Percentiles rank a stretch among this genome's conserved stretches.
Conservation (phyloP, 352 stramenopile species). For the Thraustochytrium sp. region DNA sequence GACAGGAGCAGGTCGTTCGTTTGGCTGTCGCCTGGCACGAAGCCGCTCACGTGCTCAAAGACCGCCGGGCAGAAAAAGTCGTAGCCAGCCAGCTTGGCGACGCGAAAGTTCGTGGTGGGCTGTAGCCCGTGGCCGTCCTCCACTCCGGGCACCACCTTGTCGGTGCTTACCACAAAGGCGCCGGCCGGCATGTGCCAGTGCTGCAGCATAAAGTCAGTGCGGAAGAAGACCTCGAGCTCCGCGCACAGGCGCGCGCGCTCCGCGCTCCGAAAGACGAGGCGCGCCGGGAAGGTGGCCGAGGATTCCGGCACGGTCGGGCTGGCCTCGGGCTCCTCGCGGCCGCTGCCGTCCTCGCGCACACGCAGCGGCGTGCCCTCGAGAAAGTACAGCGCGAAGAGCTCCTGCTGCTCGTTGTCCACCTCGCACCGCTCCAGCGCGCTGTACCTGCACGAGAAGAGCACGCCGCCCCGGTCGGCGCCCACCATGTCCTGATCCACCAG, state of each 20-base stretch:
- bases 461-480: background rate
- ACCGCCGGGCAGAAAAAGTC: background rate
- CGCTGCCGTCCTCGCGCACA: background rate
- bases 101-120: background rate
- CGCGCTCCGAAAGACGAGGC: background rate
- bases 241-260: background rate
- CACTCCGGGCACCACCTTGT: background rate
- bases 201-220: slow-evolving; percentile 27
- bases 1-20: background rate
- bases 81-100: background rate
- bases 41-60: slow-evolving; percentile 8
- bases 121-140: too few species aligned
- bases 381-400: slow-evolving; percentile 25
- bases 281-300: background rate
- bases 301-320: too few species aligned
- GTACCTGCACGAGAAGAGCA: slow-evolving; percentile 11
- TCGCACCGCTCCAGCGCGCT: slow-evolving; percentile 11
- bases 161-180: background rate
- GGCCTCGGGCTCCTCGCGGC: background rate
- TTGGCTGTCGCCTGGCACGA: background rate
- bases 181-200: slow-evolving; percentile 8
- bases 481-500: slow-evolving; percentile 24
- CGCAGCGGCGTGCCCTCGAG: background rate
- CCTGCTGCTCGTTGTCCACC: background rate
- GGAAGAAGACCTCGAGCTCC: slow-evolving; percentile 37